phyloP scores from a whole-genome alignment of 2,329 filamentous ascomycete species.

The Colletotrichum navitas region DNA sequence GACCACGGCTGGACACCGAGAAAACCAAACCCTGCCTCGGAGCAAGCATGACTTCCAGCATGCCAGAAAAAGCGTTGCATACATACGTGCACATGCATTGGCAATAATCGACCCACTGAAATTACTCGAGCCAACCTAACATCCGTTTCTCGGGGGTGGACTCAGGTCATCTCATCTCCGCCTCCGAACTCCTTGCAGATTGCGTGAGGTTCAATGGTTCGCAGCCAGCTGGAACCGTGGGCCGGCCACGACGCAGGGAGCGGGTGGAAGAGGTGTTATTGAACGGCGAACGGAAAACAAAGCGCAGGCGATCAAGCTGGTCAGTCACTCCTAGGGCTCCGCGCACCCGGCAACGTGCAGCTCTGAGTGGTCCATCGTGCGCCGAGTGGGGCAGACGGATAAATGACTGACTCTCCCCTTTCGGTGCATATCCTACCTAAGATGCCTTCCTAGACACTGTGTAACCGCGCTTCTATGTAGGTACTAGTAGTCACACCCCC shows the following conservation, averaged over 20 bases:
- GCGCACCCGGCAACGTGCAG: not conserved
- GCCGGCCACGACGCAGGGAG: constrained; percentile 9
- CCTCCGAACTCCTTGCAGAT: constrained; percentile 39
- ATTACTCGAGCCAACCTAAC: constrained; percentile 25
- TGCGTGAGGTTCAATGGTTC: constrained; percentile 10
- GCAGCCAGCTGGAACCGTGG: constrained; percentile 7
- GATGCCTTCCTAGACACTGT: not conserved
- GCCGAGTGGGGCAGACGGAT: constrained; percentile 4
- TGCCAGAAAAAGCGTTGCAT: constrained; percentile 23
- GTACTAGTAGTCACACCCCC: too few species aligned
- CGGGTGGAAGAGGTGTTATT: not conserved
- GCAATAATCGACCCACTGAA: constrained; percentile 25
- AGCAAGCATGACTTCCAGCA: constrained; percentile 13
- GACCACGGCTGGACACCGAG: constrained; percentile 34
- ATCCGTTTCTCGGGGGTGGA: constrained; percentile 14
- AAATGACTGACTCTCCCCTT: constrained; percentile 34
- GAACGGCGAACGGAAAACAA: constrained; percentile 10
- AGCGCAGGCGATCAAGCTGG: constrained; percentile 9
- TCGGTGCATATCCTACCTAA: constrained; percentile 28
- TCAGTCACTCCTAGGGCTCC: not conserved
- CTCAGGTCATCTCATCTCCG: constrained; percentile 39
- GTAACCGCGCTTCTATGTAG: constrained; percentile 9
- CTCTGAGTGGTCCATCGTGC: constrained; percentile 14
- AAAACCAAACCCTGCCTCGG: constrained; percentile 8
- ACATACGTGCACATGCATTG: constrained; percentile 10